Percentiles rank a stretch among this genome's conserved stretches.
phyloP scores from a whole-genome alignment of 1,284 basidiomycete genomes.

The Baeospora myosura region DNA sequence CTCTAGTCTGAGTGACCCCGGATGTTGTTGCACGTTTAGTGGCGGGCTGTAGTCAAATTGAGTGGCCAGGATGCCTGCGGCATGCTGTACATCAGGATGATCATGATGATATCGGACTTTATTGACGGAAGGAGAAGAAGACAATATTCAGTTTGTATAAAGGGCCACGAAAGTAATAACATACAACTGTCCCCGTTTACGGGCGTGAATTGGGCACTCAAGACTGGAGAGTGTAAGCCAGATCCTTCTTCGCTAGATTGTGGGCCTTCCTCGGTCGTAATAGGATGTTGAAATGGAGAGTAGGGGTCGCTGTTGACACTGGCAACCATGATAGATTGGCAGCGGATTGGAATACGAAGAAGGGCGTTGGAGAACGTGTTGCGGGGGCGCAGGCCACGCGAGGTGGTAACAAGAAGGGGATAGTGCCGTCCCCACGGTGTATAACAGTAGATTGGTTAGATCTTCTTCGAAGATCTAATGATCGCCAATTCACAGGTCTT shows the following conservation, averaged over 20 bases:
- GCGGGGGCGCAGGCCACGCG: too few relatives aligned
- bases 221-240: conserved; percentile 60
- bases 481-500: too few relatives aligned
- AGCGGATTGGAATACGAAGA: conserved; percentile 15
- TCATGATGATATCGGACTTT: conserved; percentile 67
- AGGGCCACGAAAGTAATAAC: conserved; percentile 36
- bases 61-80: conserved; percentile 36
- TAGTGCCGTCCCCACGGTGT: too few relatives aligned
- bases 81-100: conserved; percentile 40
- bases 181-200: conserved; percentile 39
- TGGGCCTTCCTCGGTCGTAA: conserved; percentile 51
- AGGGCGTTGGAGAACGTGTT: too few relatives aligned
- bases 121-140: conserved; percentile 33
- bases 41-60: conserved; percentile 39
- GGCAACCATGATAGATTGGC: conserved; percentile 39
- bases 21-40: conserved; percentile 33
- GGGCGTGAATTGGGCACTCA: conserved; percentile 42
- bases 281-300: conserved; percentile 41
- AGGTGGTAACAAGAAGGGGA: too few relatives aligned
- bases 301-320: conserved; percentile 45
- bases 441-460: too few relatives aligned
- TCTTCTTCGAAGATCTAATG: too few relatives aligned
- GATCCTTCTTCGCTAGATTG: conserved; percentile 71
- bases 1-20: conserved; percentile 38
- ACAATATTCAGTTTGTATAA: conserved; percentile 12